Percentiles rank a stretch among this genome's conserved stretches.
phyloP scores from a whole-genome alignment of 306 rosid species.

The Cucurbita argyrosperma region DNA sequence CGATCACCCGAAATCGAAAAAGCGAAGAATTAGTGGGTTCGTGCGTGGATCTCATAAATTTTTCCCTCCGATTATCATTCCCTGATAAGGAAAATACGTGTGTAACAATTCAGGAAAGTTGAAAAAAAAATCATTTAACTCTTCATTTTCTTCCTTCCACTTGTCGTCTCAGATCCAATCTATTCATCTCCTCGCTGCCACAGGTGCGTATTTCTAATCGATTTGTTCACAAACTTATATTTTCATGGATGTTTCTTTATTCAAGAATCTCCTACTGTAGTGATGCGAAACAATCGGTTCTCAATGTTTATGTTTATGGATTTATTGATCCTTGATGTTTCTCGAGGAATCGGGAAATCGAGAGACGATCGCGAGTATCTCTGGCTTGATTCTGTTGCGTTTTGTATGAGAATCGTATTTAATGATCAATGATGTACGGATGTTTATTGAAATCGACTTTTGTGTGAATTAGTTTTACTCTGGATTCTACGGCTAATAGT shows the following conservation, averaged over 20 bases:
- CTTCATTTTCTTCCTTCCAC: neutral
- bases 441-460: neutral
- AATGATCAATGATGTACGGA: neutral
- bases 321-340: neutral
- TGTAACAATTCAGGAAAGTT: neutral
- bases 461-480: neutral
- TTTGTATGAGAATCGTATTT: neutral
- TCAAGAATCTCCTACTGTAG: neutral
- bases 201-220: neutral
- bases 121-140: neutral
- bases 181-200: neutral
- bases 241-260: neutral
- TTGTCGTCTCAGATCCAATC: conserved; percentile 1
- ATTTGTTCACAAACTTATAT: neutral
- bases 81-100: neutral
- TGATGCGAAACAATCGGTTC: neutral
- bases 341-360: neutral
- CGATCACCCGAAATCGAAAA: neutral
- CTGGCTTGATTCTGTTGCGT: neutral
- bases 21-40: neutral
- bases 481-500: neutral
- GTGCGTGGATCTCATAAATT: neutral
- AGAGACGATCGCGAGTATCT: neutral
- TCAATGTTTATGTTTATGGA: neutral
- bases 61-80: neutral